Evolutionary conservation across 495 filamentous ascomycete genomes (phyloP).

Genomic region (Xylaria scruposa): DNA sequence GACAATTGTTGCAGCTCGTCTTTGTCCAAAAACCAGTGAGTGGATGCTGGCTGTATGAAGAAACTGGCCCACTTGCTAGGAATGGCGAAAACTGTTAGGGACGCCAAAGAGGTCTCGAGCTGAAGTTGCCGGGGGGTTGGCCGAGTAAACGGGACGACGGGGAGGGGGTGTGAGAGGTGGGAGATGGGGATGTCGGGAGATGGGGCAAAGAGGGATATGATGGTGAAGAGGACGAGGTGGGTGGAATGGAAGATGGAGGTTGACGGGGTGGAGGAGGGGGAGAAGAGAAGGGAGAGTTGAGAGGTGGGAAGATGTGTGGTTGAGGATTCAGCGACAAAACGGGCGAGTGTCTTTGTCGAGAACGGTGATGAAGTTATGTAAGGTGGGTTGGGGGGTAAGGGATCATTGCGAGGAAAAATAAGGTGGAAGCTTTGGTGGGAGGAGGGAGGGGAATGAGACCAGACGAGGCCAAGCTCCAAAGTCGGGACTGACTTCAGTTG

Average conservation of each 20-base stretch:
- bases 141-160: conserved; percentile 27
- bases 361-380: conserved; percentile 32
- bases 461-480: conserved; percentile 21
- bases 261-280: conserved; percentile 25
- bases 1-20: conserved; percentile 6
- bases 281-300: conserved; percentile 29
- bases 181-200: conserved; percentile 17
- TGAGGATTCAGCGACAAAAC: conserved; percentile 29
- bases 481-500: conserved; percentile 23
- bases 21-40: conserved; percentile 18
- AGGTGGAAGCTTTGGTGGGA: conserved; percentile 12
- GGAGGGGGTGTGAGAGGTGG: conserved; percentile 32
- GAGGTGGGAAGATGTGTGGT: conserved; percentile 39
- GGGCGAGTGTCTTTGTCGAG: conserved; percentile 24
- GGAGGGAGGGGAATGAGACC: conserved; percentile 22
- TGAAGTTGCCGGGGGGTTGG: conserved; percentile 24
- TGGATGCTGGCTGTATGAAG: conserved; percentile 17
- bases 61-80: conserved; percentile 22
- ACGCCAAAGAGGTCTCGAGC: conserved; percentile 16
- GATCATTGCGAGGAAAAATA: conserved; percentile 23
- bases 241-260: conserved; percentile 30
- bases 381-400: conserved; percentile 23
- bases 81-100: conserved; percentile 12
- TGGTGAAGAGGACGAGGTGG: conserved; percentile 21
- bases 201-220: conserved; percentile 18